These are phyloP conservation scores for Strobilomyces echinocephalus DNA, from an alignment of 768 basidiomycete species.

Conservation along the genomic window DNA sequence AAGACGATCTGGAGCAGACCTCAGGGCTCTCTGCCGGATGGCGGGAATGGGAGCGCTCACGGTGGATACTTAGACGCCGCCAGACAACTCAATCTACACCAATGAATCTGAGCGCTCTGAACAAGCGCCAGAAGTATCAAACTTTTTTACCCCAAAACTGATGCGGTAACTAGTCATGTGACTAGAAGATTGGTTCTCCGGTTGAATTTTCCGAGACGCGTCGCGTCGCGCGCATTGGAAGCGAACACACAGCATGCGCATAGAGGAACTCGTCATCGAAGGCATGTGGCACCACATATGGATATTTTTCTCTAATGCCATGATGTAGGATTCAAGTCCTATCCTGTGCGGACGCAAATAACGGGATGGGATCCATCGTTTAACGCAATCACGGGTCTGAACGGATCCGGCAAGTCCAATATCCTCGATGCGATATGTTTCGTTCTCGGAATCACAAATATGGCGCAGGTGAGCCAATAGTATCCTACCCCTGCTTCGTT, in stretches of 20 bases:
- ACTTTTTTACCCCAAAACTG: constrained; percentile 1
- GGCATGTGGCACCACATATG: constrained; percentile 37
- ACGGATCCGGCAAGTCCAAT: constrained; percentile 97
- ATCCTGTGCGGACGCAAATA: constrained; percentile 93
- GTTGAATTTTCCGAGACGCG: constrained; percentile 23
- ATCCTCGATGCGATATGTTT: constrained; percentile 99
- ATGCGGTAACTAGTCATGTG: constrained; percentile 13
- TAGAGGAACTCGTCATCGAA: constrained; percentile 93
- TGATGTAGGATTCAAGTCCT: constrained; percentile 87
- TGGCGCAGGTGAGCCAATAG: constrained; percentile 63
- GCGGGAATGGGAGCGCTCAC: not conserved
- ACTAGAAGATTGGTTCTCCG: constrained; percentile 20
- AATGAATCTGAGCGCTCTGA: constrained; percentile 12
- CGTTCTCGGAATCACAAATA: constrained; percentile 95
- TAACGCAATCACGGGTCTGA: constrained; percentile 96
- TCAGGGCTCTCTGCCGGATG: not conserved
- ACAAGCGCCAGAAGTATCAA: constrained; percentile 1
- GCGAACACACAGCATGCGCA: constrained; percentile 59
- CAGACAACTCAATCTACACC: too few species aligned
- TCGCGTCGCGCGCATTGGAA: constrained; percentile 26
- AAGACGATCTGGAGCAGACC: not conserved
- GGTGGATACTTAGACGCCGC: not conserved
- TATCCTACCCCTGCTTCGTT: not conserved
- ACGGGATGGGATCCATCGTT: constrained; percentile 97
- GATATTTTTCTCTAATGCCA: not conserved